Evolutionary conservation across 1,139 yeast species (phyloP).

Genomic region (Wickerhamomyces sp.): DNA sequence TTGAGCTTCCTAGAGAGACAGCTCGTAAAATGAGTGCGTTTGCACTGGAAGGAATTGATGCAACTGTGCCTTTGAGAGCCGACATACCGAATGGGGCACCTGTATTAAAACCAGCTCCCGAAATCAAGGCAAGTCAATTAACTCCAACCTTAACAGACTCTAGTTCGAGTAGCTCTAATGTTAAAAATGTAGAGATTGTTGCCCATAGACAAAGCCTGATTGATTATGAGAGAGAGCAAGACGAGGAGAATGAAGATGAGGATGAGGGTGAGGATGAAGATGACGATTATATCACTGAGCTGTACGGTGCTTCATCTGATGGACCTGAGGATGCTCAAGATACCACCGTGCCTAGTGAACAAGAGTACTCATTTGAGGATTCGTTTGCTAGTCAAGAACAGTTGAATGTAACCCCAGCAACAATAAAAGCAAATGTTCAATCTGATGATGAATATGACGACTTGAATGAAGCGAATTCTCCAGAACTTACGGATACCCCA

Average conservation of each 20-base stretch:
- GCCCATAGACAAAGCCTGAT: constrained; percentile 15
- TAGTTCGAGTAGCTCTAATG: constrained; percentile 4
- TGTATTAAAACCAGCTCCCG: neutral
- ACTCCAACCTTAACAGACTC: neutral
- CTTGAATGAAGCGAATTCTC: constrained; percentile 7
- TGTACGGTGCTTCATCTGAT: constrained; percentile 11
- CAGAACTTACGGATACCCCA: constrained; percentile 7
- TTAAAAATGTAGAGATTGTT: constrained; percentile 17
- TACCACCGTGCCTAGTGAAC: constrained; percentile 9
- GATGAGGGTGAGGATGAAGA: constrained; percentile 8
- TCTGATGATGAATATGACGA: constrained; percentile 22
- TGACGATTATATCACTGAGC: constrained; percentile 20
- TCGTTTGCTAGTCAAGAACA: constrained; percentile 12
- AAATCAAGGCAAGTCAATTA: neutral
- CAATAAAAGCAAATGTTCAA: constrained; percentile 9
- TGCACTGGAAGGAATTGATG: neutral
- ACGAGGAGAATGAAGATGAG: constrained; percentile 11
- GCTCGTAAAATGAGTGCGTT: neutral
- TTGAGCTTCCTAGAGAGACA: neutral
- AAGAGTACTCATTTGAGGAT: constrained; percentile 19
- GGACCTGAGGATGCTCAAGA: constrained; percentile 1
- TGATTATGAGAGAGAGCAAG: constrained; percentile 18
- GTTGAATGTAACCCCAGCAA: constrained; percentile 13
- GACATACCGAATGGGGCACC: neutral
- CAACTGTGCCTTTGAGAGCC: neutral